Evolutionary conservation across 2,329 filamentous ascomycete genomes (phyloP).

Genomic region (Rosellinia necatrix): DNA sequence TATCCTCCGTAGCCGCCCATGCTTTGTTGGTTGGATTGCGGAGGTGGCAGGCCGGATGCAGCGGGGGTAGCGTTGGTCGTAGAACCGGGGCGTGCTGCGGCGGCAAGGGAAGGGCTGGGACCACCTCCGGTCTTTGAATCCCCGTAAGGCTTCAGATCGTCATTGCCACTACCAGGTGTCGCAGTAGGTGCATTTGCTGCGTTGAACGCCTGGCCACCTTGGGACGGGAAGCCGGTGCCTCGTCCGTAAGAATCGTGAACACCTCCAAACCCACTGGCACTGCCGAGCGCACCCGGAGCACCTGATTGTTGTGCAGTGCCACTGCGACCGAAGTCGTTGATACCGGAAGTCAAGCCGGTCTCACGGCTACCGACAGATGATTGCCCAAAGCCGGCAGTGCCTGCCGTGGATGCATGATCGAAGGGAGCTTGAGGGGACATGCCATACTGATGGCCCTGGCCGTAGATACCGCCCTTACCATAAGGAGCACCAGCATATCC

Average conservation of each 20-base stretch:
- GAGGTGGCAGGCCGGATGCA: slow-evolving; percentile 59
- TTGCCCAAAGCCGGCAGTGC: slow-evolving; percentile 54
- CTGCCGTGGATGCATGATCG: slow-evolving; percentile 60
- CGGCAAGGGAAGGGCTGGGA: slow-evolving; percentile 60
- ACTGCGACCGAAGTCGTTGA: slow-evolving; percentile 59
- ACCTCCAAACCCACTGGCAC: slow-evolving; percentile 56
- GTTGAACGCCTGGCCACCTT: slow-evolving; percentile 58
- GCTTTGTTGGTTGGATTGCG: slow-evolving; percentile 57
- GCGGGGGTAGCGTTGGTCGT: slow-evolving; percentile 59
- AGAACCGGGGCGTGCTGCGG: slow-evolving; percentile 61
- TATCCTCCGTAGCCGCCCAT: slow-evolving; percentile 62
- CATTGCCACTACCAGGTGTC: slow-evolving; percentile 47
- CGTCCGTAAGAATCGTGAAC: slow-evolving; percentile 62
- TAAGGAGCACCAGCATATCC: slow-evolving; percentile 56
- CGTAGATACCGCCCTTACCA: slow-evolving; percentile 59
- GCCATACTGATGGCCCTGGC: slow-evolving; percentile 58
- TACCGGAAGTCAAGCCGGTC: slow-evolving; percentile 53
- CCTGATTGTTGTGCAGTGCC: slow-evolving; percentile 53
- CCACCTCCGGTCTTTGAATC: slow-evolving; percentile 59
- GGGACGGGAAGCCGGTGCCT: slow-evolving; percentile 59
- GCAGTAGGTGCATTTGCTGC: slow-evolving; percentile 53
- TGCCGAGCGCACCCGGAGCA: slow-evolving; percentile 55
- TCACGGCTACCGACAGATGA: slow-evolving; percentile 58
- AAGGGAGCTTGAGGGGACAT: slow-evolving; percentile 62
- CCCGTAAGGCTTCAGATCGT: slow-evolving; percentile 64